phyloP scores from a whole-genome alignment of 2,329 filamentous ascomycete species.

The Talaromyces sp. region DNA sequence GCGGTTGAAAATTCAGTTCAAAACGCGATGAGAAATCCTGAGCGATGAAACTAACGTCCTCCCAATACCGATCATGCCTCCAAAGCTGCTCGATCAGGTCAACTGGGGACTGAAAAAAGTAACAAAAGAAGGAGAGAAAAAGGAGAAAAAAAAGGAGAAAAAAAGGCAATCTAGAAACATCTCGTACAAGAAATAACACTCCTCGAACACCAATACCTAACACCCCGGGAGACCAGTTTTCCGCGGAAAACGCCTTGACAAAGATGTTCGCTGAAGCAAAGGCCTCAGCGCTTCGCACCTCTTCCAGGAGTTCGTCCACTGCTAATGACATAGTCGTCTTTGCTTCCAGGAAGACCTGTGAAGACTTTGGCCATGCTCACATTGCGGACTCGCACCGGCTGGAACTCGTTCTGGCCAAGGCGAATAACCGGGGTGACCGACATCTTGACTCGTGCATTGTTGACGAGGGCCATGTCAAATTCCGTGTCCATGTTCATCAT shows the following conservation, averaged over 20 bases:
- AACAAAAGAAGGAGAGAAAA: neutral
- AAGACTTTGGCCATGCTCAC: neutral
- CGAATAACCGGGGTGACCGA: slow-evolving; percentile 4
- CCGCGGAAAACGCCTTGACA: neutral
- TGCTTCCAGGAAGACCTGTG: neutral
- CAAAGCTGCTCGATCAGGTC: neutral
- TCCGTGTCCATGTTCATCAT: slow-evolving; percentile 21
- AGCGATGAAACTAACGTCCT: neutral
- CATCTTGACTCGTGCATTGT: slow-evolving; percentile 1
- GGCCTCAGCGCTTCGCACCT: neutral
- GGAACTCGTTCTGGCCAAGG: neutral
- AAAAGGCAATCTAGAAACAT: neutral
- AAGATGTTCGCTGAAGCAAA: neutral
- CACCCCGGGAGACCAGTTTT: neutral
- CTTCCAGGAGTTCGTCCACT: neutral
- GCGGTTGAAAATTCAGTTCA: neutral
- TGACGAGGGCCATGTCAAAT: neutral
- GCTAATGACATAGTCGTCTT: neutral
- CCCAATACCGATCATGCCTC: neutral
- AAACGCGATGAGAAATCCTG: neutral
- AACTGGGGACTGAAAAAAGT: neutral
- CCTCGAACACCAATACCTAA: neutral
- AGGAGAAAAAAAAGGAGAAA: neutral
- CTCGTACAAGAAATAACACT: neutral
- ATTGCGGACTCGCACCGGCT: neutral